phyloP scores from a whole-genome alignment of 768 basidiomycete species.

The Xerocomellus chrysenteron region DNA sequence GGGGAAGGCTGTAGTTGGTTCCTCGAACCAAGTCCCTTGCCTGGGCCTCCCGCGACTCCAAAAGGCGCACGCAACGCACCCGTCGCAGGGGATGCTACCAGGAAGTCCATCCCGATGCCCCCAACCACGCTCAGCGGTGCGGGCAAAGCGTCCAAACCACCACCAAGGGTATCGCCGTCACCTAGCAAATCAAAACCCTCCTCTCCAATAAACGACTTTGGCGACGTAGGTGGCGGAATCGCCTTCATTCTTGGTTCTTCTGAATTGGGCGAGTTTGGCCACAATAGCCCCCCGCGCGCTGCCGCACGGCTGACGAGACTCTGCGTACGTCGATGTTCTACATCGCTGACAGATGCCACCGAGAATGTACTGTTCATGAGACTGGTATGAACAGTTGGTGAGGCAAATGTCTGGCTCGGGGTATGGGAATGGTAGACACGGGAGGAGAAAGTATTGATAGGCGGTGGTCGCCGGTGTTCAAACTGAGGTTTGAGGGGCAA shows the following conservation, averaged over 20 bases:
- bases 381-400: conserved; percentile 12
- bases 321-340: conserved; percentile 56
- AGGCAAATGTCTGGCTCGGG: conserved; percentile 13
- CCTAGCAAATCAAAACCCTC: conserved; percentile 21
- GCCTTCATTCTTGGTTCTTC: conserved; percentile 25
- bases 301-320: conserved; percentile 59
- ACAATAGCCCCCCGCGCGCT: conserved; percentile 38
- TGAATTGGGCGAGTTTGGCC: conserved; percentile 34
- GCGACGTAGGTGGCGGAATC: conserved; percentile 29
- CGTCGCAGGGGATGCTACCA: background rate
- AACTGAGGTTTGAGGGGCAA: conserved; percentile 35
- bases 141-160: background rate
- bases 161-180: conserved; percentile 1
- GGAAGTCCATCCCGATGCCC: background rate
- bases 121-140: background rate
- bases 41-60: conserved; percentile 1
- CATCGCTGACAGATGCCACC: conserved; percentile 31
- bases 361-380: conserved; percentile 14
- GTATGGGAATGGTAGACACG: conserved; percentile 21
- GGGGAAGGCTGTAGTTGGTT: conserved; percentile 21
- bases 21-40: conserved; percentile 1
- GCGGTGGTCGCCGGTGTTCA: conserved; percentile 3
- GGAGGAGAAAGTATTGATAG: conserved; percentile 12
- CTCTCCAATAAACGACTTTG: background rate
- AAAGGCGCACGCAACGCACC: background rate